Conservation (phyloP, 129 eudicot genomes). For the Ambrosia trifida region DNA sequence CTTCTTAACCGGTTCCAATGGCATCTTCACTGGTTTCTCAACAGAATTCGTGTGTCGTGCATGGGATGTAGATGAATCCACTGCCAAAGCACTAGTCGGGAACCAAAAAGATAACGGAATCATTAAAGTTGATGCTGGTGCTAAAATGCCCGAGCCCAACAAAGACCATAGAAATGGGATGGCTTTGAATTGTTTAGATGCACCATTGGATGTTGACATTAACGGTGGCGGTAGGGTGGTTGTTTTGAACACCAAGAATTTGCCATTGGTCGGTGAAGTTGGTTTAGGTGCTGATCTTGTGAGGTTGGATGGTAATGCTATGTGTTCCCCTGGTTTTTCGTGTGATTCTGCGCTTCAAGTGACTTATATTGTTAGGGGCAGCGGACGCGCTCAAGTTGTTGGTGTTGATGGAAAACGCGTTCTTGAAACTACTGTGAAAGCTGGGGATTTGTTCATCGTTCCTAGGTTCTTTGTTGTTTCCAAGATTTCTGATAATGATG, state of each 20-base stretch:
- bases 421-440: slow-evolving; percentile 63
- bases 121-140: slow-evolving; percentile 50
- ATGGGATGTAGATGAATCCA: slow-evolving; percentile 69
- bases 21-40: slow-evolving; percentile 90
- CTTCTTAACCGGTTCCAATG: slow-evolving; percentile 69
- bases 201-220: slow-evolving; percentile 84
- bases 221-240: slow-evolving; percentile 77
- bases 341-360: slow-evolving; percentile 87
- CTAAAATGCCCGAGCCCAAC: slow-evolving; percentile 73
- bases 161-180: slow-evolving; percentile 53
- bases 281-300: slow-evolving; percentile 88
- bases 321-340: slow-evolving; percentile 93
- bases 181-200: slow-evolving; percentile 76
- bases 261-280: slow-evolving; percentile 88
- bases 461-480: slow-evolving; percentile 84
- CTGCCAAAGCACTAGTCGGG: slow-evolving; percentile 57
- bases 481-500: slow-evolving; percentile 69
- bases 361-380: slow-evolving; percentile 74
- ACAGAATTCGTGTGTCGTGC: slow-evolving; percentile 77
- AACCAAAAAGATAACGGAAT: slow-evolving; percentile 66
- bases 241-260: slow-evolving; percentile 72
- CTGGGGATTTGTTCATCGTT: slow-evolving; percentile 72
- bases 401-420: slow-evolving; percentile 86
- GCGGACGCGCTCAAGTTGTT: slow-evolving; percentile 80
- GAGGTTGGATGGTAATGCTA: slow-evolving; percentile 63